Percentiles rank a stretch among this genome's conserved stretches.
Evolutionary conservation across 495 filamentous ascomycete species (phyloP).

Genomic region (Penicillium maclennaniae): DNA sequence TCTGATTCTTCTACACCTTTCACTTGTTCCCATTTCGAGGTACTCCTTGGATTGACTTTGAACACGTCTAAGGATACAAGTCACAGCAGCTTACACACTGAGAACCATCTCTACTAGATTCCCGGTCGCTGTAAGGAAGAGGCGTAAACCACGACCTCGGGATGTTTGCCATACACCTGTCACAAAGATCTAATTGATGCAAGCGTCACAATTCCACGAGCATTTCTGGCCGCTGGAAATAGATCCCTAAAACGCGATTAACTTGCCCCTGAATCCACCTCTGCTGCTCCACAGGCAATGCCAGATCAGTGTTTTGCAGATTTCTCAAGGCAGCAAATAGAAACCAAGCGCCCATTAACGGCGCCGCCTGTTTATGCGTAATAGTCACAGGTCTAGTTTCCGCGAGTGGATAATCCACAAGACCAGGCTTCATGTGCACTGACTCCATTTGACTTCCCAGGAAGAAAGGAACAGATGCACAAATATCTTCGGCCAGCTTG

Average conservation of each 20-base stretch:
- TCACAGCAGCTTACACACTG: no score
- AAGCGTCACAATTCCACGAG: background rate
- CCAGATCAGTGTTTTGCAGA: slow-evolving; percentile 16
- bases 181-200: no score
- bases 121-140: no score
- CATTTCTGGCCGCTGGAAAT: slow-evolving; percentile 15
- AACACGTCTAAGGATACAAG: no score
- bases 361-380: slow-evolving; percentile 29
- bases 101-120: no score
- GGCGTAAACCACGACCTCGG: no score
- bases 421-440: slow-evolving; percentile 25
- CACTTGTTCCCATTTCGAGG: no score
- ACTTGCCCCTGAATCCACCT: slow-evolving; percentile 33
- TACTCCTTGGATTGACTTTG: no score
- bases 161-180: no score
- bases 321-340: slow-evolving; percentile 24
- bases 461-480: slow-evolving; percentile 39
- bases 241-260: slow-evolving; percentile 31
- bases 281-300: slow-evolving; percentile 24
- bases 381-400: slow-evolving; percentile 25
- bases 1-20: no score
- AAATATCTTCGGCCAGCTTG: slow-evolving; percentile 37
- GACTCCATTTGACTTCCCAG: slow-evolving; percentile 37
- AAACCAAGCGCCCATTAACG: slow-evolving; percentile 39
- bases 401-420: slow-evolving; percentile 35